Percentiles rank a stretch among this genome's conserved stretches.
phyloP scores from a whole-genome alignment of 345 rosid genomes.

The Bruguiera parviflora region DNA sequence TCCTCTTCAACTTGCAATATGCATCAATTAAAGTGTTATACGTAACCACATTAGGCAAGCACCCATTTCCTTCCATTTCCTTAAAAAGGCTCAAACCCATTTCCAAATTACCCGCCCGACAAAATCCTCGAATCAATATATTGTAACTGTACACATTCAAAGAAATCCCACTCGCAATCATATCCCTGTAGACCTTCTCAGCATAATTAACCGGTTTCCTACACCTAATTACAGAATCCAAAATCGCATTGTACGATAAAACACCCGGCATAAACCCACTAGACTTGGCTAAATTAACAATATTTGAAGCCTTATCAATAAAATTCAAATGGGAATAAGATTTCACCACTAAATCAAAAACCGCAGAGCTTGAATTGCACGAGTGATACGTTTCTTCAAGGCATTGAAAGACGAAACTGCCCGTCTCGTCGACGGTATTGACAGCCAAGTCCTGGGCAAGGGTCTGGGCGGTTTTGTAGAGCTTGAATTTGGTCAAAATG shows the following conservation, averaged over 20 bases:
- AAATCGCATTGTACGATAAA: slow-evolving; percentile 71
- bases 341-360: slow-evolving; percentile 81
- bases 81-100: slow-evolving; percentile 50
- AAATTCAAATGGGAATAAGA: slow-evolving; percentile 59
- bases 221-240: slow-evolving; percentile 68
- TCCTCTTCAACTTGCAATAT: slow-evolving; percentile 52
- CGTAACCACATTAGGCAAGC: slow-evolving; percentile 82
- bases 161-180: slow-evolving; percentile 52
- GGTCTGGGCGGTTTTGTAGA: slow-evolving; percentile 65
- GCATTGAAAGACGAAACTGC: slow-evolving; percentile 52
- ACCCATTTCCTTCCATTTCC: slow-evolving; percentile 62
- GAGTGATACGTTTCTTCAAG: slow-evolving; percentile 54
- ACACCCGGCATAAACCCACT: slow-evolving; percentile 94
- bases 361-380: slow-evolving; percentile 73
- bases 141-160: slow-evolving; percentile 85
- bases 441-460: slow-evolving; percentile 65
- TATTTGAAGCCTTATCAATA: slow-evolving; percentile 54
- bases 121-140: slow-evolving; percentile 77
- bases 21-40: slow-evolving; percentile 74
- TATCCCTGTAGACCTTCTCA: slow-evolving; percentile 54
- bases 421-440: slow-evolving; percentile 34
- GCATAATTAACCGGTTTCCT: slow-evolving; percentile 45
- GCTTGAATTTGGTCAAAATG: slow-evolving; percentile 76
- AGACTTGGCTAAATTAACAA: slow-evolving; percentile 52
- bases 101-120: slow-evolving; percentile 61